A percentile compares a stretch with the other conserved stretches of the same genome.
phyloP scores from a whole-genome alignment of 148 eudicot species.

The Selenicereus undatus region DNA sequence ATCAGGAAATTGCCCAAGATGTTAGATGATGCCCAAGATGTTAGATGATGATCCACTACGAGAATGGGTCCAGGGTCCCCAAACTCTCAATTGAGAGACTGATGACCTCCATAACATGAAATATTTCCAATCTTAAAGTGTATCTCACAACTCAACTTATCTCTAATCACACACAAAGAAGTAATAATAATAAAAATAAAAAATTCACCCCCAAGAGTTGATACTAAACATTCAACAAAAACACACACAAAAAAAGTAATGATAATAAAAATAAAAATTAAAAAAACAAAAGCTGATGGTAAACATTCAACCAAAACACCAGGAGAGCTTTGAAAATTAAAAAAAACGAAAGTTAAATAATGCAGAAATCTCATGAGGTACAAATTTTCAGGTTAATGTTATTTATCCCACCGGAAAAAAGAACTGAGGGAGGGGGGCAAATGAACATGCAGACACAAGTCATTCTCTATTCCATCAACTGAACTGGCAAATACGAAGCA shows the following conservation, averaged over 20 bases:
- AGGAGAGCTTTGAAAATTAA: constrained; percentile 23
- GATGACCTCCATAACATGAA: constrained; percentile 33
- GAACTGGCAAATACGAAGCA: neutral
- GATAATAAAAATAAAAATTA: neutral
- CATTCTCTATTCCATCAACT: neutral
- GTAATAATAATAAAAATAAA: neutral
- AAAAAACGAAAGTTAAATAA: neutral
- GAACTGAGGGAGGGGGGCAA: neutral
- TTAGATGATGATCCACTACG: constrained; percentile 26
- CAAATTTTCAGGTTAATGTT: too few species aligned
- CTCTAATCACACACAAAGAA: constrained; percentile 7
- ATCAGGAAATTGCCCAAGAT: constrained; percentile 27
- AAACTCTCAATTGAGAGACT: constrained; percentile 25
- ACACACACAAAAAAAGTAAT: neutral
- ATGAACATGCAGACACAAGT: neutral
- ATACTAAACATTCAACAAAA: constrained; percentile 15
- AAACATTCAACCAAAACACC: constrained; percentile 25
- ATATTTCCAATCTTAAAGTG: constrained; percentile 32
- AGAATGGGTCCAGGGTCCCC: constrained; percentile 23
- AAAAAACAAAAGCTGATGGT: constrained; percentile 29
- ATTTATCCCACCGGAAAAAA: neutral
- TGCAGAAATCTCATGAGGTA: too few species aligned
- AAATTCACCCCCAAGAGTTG: constrained; percentile 29
- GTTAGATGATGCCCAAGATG: constrained; percentile 33
- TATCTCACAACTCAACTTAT: constrained; percentile 36